phyloP scores from a whole-genome alignment of 2,329 filamentous ascomycete genomes.

The Gremmenia infestans region DNA sequence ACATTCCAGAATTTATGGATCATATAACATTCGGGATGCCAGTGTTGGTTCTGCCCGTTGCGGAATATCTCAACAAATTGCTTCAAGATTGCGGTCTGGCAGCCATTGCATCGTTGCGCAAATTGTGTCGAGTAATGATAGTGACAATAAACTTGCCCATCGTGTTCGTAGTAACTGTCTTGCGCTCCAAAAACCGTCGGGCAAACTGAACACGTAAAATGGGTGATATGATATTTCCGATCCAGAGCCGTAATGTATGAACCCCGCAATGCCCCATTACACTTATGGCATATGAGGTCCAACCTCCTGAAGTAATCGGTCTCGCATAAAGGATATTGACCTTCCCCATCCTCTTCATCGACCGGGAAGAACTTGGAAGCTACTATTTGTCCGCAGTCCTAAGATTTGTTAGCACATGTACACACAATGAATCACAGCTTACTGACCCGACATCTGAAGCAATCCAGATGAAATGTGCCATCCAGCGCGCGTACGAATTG shows the following conservation, averaged over 20 bases:
- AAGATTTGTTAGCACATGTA: constrained; percentile 17
- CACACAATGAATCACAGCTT: constrained; percentile 6
- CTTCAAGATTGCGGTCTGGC: constrained; percentile 94
- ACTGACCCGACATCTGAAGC: constrained; percentile 88
- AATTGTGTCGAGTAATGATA: constrained; percentile 99
- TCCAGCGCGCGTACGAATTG: constrained; percentile 94
- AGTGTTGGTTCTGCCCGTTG: constrained; percentile 97
- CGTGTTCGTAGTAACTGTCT: constrained; percentile 98
- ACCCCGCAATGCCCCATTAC: constrained; percentile 84
- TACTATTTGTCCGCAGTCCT: constrained; percentile 97
- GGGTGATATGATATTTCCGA: constrained; percentile 97
- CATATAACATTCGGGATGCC: constrained; percentile 99
- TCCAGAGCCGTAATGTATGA: constrained; percentile 98
- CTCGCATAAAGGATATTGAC: constrained; percentile 93
- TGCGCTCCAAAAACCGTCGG: constrained; percentile 97
- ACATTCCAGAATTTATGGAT: constrained; percentile 99
- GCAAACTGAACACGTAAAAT: constrained; percentile 97
- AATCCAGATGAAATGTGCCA: constrained; percentile 93
- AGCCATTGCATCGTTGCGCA: constrained; percentile 92
- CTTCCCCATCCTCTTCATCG: constrained; percentile 78
- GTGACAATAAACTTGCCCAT: constrained; percentile 93
- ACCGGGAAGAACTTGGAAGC: constrained; percentile 99
- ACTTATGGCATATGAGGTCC: constrained; percentile 85
- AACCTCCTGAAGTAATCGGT: constrained; percentile 95
- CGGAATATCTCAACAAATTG: constrained; percentile 99